Conservation (phyloP, 164 flowering plant genomes). For the Vitis riparia region DNA sequence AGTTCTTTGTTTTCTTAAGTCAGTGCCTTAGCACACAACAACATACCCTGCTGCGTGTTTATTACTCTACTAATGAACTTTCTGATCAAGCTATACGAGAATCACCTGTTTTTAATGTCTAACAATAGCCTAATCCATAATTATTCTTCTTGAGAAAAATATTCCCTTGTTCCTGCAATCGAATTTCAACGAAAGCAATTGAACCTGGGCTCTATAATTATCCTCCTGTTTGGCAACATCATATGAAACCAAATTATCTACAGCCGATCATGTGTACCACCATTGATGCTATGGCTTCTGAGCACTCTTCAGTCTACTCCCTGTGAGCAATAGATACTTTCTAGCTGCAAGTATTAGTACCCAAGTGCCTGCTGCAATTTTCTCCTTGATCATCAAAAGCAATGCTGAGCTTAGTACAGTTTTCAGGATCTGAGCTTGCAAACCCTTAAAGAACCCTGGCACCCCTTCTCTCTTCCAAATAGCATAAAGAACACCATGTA, state of each 20-base stretch:
- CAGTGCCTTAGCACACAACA: no score
- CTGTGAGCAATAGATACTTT: slow-evolving; percentile 40
- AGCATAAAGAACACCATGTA: slow-evolving; percentile 26
- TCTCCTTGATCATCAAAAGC: slow-evolving; percentile 87
- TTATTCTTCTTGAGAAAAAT: no score
- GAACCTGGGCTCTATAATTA: no score
- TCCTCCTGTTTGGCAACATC: neutral
- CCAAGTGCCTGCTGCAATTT: slow-evolving; percentile 65
- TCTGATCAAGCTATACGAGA: no score
- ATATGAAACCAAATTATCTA: neutral
- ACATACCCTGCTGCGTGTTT: no score
- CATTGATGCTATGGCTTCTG: neutral
- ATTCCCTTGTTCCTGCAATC: no score
- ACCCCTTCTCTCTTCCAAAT: slow-evolving; percentile 63
- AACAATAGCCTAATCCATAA: no score
- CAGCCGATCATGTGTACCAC: neutral
- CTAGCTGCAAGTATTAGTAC: slow-evolving; percentile 59
- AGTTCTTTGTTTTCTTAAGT: no score
- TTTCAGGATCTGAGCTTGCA: slow-evolving; percentile 76
- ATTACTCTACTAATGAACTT: no score
- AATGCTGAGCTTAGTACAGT: slow-evolving; percentile 78
- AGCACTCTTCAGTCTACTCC: slow-evolving; percentile 40
- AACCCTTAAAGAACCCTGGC: slow-evolving; percentile 70
- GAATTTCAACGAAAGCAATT: no score
- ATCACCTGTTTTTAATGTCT: no score